Conservation (phyloP, 2,329 filamentous ascomycete species). For the Calonectria fujianensis region DNA sequence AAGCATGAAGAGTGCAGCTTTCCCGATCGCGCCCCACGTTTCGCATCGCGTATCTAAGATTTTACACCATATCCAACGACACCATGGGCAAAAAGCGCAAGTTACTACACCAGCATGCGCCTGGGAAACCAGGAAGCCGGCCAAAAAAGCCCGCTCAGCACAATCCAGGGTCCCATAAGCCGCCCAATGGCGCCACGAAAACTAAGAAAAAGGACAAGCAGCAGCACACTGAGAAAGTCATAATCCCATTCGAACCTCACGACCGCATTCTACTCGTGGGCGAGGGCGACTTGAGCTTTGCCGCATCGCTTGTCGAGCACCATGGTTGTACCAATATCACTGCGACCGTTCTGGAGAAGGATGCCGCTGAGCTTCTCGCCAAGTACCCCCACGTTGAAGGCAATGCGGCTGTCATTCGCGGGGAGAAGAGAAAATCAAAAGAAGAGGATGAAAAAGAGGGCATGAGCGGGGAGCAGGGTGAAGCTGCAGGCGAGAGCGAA, state of each 20-base stretch:
- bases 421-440: slow-evolving; percentile 46
- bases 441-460: slow-evolving; percentile 38
- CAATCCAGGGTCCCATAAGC: slow-evolving; percentile 47
- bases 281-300: slow-evolving; percentile 88
- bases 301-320: slow-evolving; percentile 78
- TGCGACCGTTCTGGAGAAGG: slow-evolving; percentile 81
- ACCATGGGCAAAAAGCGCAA: slow-evolving; percentile 67
- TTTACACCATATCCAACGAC: slow-evolving; percentile 17
- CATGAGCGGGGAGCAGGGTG: slow-evolving; percentile 24
- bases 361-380: slow-evolving; percentile 72
- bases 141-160: slow-evolving; percentile 48
- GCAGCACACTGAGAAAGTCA: slow-evolving; percentile 61
- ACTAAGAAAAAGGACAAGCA: slow-evolving; percentile 52
- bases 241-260: slow-evolving; percentile 79
- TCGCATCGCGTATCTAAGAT: slow-evolving; percentile 17
- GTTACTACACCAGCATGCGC: slow-evolving; percentile 56
- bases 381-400: slow-evolving; percentile 85
- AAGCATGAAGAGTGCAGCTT: slow-evolving; percentile 18
- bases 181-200: slow-evolving; percentile 46
- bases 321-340: slow-evolving; percentile 81
- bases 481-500: slow-evolving; percentile 30
- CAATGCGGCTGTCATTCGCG: slow-evolving; percentile 72
- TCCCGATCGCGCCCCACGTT: slow-evolving; percentile 22
- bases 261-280: slow-evolving; percentile 85
- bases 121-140: slow-evolving; percentile 37